Conservation (phyloP, 75 land plant genomes). For the Picea sitchensis region DNA sequence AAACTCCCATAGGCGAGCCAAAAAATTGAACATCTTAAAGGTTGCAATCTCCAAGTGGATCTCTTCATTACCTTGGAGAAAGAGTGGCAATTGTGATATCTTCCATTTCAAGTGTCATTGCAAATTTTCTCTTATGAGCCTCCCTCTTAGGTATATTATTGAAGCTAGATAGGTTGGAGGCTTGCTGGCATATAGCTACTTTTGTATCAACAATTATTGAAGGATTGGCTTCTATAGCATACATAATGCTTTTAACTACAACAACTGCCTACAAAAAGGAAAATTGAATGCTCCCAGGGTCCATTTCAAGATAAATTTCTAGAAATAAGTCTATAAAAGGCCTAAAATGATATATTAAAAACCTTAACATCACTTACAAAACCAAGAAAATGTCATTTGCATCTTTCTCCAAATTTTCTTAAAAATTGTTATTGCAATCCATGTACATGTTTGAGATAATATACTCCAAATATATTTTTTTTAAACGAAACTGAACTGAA, state of each 20-base stretch:
- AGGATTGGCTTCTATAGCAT: slow-evolving; percentile 61
- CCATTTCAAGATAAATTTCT: no score
- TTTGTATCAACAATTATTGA: slow-evolving; percentile 68
- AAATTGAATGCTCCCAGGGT: no score
- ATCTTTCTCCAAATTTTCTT: no score
- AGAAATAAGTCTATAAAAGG: no score
- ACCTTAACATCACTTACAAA: no score
- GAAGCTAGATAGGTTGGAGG: not conserved
- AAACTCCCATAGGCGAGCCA: not conserved
- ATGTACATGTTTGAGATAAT: no score
- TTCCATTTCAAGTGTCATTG: slow-evolving; percentile 41
- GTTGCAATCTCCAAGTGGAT: not conserved
- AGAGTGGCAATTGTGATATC: slow-evolving; percentile 28
- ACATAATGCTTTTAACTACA: slow-evolving; percentile 73
- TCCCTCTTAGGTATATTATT: slow-evolving; percentile 26
- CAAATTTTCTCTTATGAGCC: slow-evolving; percentile 56
- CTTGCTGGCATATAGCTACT: slow-evolving; percentile 24
- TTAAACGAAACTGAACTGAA: no score
- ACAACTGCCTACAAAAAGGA: slow-evolving; percentile 41
- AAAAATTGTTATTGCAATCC: no score
- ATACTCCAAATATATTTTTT: no score
- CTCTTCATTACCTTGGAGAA: slow-evolving; percentile 35
- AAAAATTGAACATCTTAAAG: not conserved
- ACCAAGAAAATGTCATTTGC: no score
- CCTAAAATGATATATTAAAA: not conserved